Percentiles rank a stretch among this genome's conserved stretches.
These are phyloP conservation scores for Podospora sp. DNA, from an alignment of 495 filamentous ascomycete species.

Conservation along the genomic window DNA sequence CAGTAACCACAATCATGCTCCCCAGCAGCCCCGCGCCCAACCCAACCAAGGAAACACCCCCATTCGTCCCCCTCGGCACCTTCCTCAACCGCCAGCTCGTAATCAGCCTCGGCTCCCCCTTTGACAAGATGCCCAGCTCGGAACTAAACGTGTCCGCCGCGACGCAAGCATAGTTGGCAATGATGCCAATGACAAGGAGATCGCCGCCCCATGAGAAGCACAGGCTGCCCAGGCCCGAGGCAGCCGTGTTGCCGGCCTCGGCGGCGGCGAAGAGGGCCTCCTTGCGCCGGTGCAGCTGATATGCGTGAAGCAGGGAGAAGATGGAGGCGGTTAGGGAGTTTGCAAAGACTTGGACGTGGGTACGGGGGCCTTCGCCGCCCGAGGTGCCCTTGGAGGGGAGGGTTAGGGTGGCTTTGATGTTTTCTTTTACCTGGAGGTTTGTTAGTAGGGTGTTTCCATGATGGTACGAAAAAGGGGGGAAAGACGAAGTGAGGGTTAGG, in stretches of 20 bases:
- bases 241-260: slow-evolving; percentile 16
- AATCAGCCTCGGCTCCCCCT: slow-evolving; percentile 76
- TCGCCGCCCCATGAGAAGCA: slow-evolving; percentile 56
- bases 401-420: slow-evolving; percentile 80
- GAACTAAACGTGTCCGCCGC: slow-evolving; percentile 94
- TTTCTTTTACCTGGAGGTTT: slow-evolving; percentile 72
- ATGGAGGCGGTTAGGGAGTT: slow-evolving; percentile 81
- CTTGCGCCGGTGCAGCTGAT: slow-evolving; percentile 56
- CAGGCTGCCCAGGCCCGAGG: slow-evolving; percentile 36
- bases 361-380: slow-evolving; percentile 80
- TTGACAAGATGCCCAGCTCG: slow-evolving; percentile 89
- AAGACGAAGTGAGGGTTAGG: not conserved
- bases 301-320: slow-evolving; percentile 70
- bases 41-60: slow-evolving; percentile 77
- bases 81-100: slow-evolving; percentile 72
- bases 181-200: slow-evolving; percentile 59
- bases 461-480: no score
- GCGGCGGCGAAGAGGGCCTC: slow-evolving; percentile 27
- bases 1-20: slow-evolving; percentile 68
- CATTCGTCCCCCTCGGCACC: slow-evolving; percentile 91
- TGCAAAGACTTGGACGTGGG: slow-evolving; percentile 85
- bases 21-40: slow-evolving; percentile 74
- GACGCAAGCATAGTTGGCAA: slow-evolving; percentile 85
- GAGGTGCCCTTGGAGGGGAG: slow-evolving; percentile 68
- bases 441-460: not conserved